Evolutionary conservation across 768 basidiomycete genomes (phyloP).

Genomic region (Jaapia argillacea): DNA sequence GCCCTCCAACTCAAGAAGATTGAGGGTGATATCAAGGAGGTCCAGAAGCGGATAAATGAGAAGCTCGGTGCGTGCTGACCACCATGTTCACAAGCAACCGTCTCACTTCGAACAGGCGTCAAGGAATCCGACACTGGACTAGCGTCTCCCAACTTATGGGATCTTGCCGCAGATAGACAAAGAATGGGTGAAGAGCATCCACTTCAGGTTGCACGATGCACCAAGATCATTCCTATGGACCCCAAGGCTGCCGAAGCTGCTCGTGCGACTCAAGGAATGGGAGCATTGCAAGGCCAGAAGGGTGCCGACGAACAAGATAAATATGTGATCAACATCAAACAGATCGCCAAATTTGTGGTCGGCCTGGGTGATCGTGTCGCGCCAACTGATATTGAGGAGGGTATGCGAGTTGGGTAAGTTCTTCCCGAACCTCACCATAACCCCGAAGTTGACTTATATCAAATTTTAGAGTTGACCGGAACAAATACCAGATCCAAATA

Average conservation of each 20-base stretch:
- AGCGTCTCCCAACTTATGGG: constrained; percentile 96
- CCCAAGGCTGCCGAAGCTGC: constrained; percentile 68
- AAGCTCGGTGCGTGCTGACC: constrained; percentile 61
- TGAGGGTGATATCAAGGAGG: constrained; percentile 88
- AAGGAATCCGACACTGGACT: constrained; percentile 98
- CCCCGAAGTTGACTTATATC: no score
- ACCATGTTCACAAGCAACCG: neutral
- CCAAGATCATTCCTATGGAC: constrained; percentile 91
- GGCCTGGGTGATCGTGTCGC: constrained; percentile 94
- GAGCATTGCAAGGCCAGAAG: constrained; percentile 79
- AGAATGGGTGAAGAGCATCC: constrained; percentile 91
- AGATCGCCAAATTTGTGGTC: constrained; percentile 99
- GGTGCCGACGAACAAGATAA: constrained; percentile 99
- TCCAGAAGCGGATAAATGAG: constrained; percentile 96
- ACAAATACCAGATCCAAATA: constrained; percentile 98
- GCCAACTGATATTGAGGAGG: constrained; percentile 97
- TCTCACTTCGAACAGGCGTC: constrained; percentile 43
- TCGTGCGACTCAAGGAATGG: constrained; percentile 65
- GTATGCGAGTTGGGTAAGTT: constrained; percentile 98
- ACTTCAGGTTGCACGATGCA: constrained; percentile 94
- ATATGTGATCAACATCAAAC: constrained; percentile 99
- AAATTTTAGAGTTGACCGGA: constrained; percentile 74
- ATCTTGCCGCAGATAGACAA: constrained; percentile 85
- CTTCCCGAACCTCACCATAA: neutral
- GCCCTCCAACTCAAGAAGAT: constrained; percentile 80